Evolutionary conservation across 2,329 filamentous ascomycete species (phyloP).

Genomic region (Colletotrichum melonis): DNA sequence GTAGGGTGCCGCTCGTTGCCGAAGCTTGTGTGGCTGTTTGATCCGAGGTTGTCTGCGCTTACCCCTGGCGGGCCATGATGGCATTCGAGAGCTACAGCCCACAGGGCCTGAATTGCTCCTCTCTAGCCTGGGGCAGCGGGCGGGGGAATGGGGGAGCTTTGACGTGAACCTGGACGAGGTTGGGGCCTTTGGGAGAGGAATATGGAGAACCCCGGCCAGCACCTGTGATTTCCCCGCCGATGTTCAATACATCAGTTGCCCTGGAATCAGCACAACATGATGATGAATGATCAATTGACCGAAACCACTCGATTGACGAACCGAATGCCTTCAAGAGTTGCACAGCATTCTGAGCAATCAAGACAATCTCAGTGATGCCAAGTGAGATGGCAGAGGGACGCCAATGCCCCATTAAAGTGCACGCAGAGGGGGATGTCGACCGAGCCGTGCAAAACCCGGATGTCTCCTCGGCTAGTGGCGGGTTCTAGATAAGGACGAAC

Average conservation of each 20-base stretch:
- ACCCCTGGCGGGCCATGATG: conserved; percentile 33
- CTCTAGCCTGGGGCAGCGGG: conserved; percentile 25
- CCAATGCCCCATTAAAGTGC: neutral
- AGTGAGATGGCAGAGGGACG: neutral
- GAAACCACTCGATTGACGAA: neutral
- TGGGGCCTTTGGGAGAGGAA: conserved; percentile 18
- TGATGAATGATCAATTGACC: neutral
- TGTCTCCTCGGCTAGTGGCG: conserved; percentile 28
- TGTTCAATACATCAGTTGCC: neutral
- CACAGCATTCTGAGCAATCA: neutral
- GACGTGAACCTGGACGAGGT: conserved; percentile 5
- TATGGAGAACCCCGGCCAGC: conserved; percentile 24
- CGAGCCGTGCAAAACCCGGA: conserved; percentile 17
- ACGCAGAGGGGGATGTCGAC: neutral
- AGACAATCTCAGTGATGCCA: neutral
- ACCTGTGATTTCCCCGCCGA: neutral
- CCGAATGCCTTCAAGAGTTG: neutral
- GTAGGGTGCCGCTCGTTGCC: conserved; percentile 31
- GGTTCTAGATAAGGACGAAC: conserved; percentile 19
- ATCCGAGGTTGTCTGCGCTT: conserved; percentile 38
- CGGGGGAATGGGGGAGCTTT: conserved; percentile 25
- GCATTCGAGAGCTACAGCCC: neutral
- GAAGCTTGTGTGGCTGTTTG: conserved; percentile 35
- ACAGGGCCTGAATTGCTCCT: conserved; percentile 1
- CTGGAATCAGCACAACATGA: neutral